phyloP scores from a whole-genome alignment of 495 filamentous ascomycete species.

The Aspergillus haitiensis region DNA sequence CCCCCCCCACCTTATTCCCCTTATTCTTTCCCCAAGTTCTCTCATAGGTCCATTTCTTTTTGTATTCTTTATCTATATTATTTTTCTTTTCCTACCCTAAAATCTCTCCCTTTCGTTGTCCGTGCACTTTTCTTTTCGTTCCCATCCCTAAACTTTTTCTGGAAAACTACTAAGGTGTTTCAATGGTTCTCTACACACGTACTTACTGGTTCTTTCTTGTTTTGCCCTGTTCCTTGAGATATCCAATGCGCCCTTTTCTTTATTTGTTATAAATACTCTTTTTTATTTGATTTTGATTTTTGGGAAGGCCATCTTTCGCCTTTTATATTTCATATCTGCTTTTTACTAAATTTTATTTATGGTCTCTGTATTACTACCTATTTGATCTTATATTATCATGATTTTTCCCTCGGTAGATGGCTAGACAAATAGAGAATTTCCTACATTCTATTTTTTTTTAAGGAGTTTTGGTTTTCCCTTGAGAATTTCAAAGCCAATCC shows the following conservation, averaged over 20 bases:
- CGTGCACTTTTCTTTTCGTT: background rate
- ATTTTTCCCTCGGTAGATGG: background rate
- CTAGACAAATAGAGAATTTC: background rate
- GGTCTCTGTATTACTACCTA: conserved; percentile 16
- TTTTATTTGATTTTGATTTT: conserved; percentile 6
- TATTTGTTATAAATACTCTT: conserved; percentile 9
- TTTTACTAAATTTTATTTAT: conserved; percentile 1
- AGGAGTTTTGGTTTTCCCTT: too few relatives aligned
- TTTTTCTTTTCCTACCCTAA: too few relatives aligned
- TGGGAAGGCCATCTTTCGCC: background rate
- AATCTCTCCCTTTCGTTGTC: too few relatives aligned
- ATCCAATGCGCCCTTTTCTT: conserved; percentile 33
- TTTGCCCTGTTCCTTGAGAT: conserved; percentile 28
- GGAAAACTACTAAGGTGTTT: background rate
- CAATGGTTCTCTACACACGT: background rate
- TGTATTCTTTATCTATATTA: too few relatives aligned
- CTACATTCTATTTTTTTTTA: background rate
- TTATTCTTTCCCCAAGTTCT: too few relatives aligned
- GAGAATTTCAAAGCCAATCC: background rate
- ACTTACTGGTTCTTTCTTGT: conserved; percentile 3
- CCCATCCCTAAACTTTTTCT: background rate
- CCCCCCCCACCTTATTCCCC: too few relatives aligned
- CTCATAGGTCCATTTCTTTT: too few relatives aligned
- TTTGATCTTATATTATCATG: background rate
- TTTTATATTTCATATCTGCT: background rate